Percentiles rank a stretch among this genome's conserved stretches.
Conservation (phyloP, 2,329 filamentous ascomycete genomes). For the Mariannaea sp. region DNA sequence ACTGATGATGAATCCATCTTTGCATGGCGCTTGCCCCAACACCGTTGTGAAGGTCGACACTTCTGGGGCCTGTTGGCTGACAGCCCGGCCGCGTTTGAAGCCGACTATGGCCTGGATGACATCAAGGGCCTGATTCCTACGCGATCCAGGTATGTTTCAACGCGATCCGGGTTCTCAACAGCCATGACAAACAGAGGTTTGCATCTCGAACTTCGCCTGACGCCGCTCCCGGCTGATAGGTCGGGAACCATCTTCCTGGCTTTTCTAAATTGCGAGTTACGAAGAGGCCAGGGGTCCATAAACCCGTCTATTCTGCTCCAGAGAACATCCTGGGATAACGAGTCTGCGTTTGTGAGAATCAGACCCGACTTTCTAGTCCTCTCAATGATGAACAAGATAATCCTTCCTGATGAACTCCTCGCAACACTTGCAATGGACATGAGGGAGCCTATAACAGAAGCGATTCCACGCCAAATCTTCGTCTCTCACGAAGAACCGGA, state of each 20-base stretch:
- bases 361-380: conserved; percentile 33
- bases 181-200: conserved; percentile 34
- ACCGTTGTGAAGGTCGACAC: conserved; percentile 21
- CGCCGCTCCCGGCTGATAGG: conserved; percentile 35
- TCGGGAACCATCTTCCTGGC: conserved; percentile 38
- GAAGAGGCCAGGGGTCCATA: conserved; percentile 30
- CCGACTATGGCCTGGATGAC: conserved; percentile 24
- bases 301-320: conserved; percentile 39
- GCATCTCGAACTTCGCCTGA: conserved; percentile 35
- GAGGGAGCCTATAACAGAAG: conserved; percentile 19
- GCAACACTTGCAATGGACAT: conserved; percentile 17
- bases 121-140: conserved; percentile 26
- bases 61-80: conserved; percentile 38
- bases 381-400: conserved; percentile 37
- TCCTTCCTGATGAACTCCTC: conserved; percentile 33
- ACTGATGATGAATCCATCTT: conserved; percentile 39
- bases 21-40: conserved; percentile 32
- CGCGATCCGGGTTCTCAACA: conserved; percentile 28
- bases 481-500: conserved; percentile 28
- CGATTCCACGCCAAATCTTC: conserved; percentile 32
- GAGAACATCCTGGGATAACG: conserved; percentile 36
- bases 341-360: conserved; percentile 37
- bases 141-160: conserved; percentile 33
- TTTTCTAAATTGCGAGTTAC: conserved; percentile 38
- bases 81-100: conserved; percentile 35